Evolutionary conservation across 2,329 filamentous ascomycete species (phyloP).

Genomic region (Colletotrichum neosansevieriae): DNA sequence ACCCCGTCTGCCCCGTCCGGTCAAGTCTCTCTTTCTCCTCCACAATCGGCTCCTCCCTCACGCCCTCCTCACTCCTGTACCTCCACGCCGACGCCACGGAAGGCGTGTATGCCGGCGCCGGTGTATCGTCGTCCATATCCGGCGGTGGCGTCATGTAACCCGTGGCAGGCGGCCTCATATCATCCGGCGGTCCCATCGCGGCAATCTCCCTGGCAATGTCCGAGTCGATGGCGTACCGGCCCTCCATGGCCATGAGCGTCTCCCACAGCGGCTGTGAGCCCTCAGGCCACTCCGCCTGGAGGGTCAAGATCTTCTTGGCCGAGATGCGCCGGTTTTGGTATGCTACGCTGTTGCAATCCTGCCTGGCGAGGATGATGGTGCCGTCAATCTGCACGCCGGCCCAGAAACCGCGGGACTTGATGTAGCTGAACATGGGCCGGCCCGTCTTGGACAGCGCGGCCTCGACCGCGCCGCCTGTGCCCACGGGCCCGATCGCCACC

Average conservation of each 20-base stretch:
- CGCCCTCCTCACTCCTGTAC: constrained; percentile 22
- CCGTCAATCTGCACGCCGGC: constrained; percentile 85
- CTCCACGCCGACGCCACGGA: not conserved
- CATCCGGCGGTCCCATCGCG: constrained; percentile 41
- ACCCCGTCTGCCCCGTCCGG: not conserved
- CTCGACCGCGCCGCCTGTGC: constrained; percentile 71
- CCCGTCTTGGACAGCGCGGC: constrained; percentile 47
- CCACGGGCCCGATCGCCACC: constrained; percentile 68
- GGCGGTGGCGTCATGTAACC: constrained; percentile 23
- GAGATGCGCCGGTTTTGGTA: constrained; percentile 70
- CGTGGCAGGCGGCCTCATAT: constrained; percentile 37
- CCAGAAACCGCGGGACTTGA: constrained; percentile 85
- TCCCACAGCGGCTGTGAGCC: constrained; percentile 54
- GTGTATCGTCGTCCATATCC: not conserved
- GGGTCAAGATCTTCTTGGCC: constrained; percentile 51
- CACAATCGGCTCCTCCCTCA: constrained; percentile 30
- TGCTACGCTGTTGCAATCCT: constrained; percentile 83
- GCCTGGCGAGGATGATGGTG: constrained; percentile 80
- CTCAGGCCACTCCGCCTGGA: constrained; percentile 55
- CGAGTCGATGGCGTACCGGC: constrained; percentile 45
- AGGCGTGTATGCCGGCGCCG: constrained; percentile 11
- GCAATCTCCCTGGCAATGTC: constrained; percentile 46
- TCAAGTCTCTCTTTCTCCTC: constrained; percentile 34
- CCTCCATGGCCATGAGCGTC: constrained; percentile 55
- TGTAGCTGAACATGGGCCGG: constrained; percentile 82